A percentile compares a stretch with the other conserved stretches of the same genome.
Conservation (phyloP, 208 protist species). For the Novymonas esmeraldas region DNA sequence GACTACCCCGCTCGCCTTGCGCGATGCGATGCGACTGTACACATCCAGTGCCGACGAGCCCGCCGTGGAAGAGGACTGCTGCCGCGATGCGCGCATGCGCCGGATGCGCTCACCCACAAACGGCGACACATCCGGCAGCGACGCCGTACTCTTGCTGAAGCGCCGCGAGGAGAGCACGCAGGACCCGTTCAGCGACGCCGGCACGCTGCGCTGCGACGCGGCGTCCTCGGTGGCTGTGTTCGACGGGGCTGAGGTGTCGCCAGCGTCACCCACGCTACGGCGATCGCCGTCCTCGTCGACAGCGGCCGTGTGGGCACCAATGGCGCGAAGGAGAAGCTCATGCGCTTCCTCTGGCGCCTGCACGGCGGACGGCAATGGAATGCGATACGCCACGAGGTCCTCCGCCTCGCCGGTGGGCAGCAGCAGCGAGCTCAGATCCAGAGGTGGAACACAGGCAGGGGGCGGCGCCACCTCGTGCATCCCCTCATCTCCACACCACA, state of each 20-base stretch:
- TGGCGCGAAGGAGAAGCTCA: not conserved
- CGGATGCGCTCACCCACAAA: conserved; percentile 5
- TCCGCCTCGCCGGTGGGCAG: conserved; percentile 6
- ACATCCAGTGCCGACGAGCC: not conserved
- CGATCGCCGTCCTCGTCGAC: not conserved
- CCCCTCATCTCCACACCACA: conserved; percentile 13
- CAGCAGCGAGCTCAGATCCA: conserved; percentile 18
- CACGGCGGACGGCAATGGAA: conserved; percentile 24
- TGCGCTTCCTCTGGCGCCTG: conserved; percentile 12
- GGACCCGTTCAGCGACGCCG: not conserved
- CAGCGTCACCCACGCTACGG: too few species aligned
- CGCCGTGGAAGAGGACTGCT: not conserved
- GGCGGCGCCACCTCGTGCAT: not conserved
- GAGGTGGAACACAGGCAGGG: conserved; percentile 14
- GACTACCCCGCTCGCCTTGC: not conserved
- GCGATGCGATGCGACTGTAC: not conserved
- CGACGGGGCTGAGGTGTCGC: not conserved
- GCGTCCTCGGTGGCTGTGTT: not conserved
- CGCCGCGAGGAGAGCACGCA: not conserved
- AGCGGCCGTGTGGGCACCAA: not conserved
- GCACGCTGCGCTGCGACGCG: not conserved
- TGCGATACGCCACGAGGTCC: conserved; percentile 26
- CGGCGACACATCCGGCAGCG: conserved; percentile 7
- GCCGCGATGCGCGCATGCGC: conserved; percentile 12
- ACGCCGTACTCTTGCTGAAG: not conserved